Conservation (phyloP, 176 grass and related monocot species). For the Triticum aestivum region DNA sequence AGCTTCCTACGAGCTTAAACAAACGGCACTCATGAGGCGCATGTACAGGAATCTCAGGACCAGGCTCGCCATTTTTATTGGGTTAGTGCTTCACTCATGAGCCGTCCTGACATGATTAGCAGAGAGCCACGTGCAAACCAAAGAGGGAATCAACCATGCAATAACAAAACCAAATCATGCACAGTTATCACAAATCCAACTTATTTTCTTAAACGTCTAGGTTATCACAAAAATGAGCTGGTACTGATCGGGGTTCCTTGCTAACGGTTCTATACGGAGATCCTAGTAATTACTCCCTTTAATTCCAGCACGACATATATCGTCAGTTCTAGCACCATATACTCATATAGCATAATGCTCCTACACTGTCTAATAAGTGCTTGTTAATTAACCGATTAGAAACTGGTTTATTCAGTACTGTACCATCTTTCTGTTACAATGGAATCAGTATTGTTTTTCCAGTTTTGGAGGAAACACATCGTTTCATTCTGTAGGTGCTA, state of each 20-base stretch:
- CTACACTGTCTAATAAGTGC: not conserved
- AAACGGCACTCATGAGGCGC: slow-evolving; percentile 22
- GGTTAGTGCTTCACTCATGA: slow-evolving; percentile 9
- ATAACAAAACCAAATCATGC: slow-evolving; percentile 24
- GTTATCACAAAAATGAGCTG: not conserved
- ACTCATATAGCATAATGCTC: not conserved
- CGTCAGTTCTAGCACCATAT: not conserved
- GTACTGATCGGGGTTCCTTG: not conserved
- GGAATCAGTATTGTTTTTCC: not conserved
- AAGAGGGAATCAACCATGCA: slow-evolving; percentile 30
- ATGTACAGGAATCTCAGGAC: slow-evolving; percentile 48
- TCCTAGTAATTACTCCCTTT: not conserved
- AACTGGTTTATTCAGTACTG: not conserved
- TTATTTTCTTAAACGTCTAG: not conserved
- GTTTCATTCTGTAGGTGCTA: slow-evolving; percentile 5
- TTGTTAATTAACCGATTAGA: not conserved
- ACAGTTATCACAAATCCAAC: not conserved
- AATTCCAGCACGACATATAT: not conserved
- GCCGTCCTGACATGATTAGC: slow-evolving; percentile 17
- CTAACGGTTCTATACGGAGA: slow-evolving; percentile 17
- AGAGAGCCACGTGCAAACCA: slow-evolving; percentile 40
- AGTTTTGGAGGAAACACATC: not conserved
- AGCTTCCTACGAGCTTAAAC: slow-evolving; percentile 28
- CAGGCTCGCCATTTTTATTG: slow-evolving; percentile 26
- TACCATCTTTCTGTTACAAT: not conserved